Conservation (phyloP, 495 filamentous ascomycete species). For the Aspergillus coremiiformis region DNA sequence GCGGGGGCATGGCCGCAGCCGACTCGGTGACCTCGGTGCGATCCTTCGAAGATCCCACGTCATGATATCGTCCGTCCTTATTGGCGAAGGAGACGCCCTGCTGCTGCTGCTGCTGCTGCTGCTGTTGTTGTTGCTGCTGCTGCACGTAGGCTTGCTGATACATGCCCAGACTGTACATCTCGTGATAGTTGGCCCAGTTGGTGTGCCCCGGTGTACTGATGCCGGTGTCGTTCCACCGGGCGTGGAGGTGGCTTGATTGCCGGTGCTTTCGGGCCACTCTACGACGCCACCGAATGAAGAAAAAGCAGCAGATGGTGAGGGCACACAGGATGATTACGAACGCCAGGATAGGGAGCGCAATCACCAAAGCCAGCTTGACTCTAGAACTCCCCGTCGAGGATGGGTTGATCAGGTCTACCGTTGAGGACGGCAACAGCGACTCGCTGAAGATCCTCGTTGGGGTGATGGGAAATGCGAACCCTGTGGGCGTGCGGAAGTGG, state of each 20-base stretch:
- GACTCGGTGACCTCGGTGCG: neutral
- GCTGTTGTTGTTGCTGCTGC: no score
- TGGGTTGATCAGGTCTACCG: conserved; percentile 20
- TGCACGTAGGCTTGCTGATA: conserved; percentile 13
- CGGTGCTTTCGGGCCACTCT: conserved; percentile 21
- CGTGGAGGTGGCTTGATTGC: conserved; percentile 18
- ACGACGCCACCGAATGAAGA: conserved; percentile 33
- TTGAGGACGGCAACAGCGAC: conserved; percentile 32
- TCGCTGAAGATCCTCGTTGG: conserved; percentile 40
- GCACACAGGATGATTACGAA: conserved; percentile 30
- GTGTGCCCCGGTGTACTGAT: conserved; percentile 15
- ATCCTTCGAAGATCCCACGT: conserved; percentile 9
- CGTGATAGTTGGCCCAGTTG: conserved; percentile 15
- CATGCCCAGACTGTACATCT: neutral
- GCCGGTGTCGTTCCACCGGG: conserved; percentile 24
- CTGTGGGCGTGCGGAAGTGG: conserved; percentile 30
- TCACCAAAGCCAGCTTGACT: conserved; percentile 36
- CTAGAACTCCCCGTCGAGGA: conserved; percentile 13
- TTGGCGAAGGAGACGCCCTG: conserved; percentile 19
- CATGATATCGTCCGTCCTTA: conserved; percentile 15
- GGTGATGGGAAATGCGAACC: conserved; percentile 32
- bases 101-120: neutral
- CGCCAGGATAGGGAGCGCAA: conserved; percentile 39
- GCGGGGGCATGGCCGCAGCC: neutral
- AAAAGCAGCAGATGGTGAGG: conserved; percentile 28